Conservation (phyloP, 1,284 basidiomycete genomes). For the Hymenochaete sp. region DNA sequence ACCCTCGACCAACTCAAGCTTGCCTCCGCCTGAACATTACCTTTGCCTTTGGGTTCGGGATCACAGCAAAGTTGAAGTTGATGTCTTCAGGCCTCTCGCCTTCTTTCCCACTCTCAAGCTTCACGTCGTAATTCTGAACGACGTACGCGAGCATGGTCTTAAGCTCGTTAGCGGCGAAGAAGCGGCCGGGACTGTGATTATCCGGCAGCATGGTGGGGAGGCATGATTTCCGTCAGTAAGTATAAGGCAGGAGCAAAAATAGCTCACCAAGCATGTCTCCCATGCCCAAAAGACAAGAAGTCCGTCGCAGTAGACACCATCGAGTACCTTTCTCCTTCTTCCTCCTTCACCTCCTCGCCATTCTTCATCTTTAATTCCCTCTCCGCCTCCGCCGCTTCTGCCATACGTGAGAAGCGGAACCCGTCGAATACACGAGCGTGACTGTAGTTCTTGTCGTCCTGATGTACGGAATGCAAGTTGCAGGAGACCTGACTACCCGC, state of each 20-base stretch:
- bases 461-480: slow-evolving; percentile 23
- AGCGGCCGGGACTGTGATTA: slow-evolving; percentile 32
- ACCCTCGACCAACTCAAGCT: neutral
- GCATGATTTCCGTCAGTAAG: neutral
- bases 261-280: slow-evolving; percentile 26
- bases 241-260: neutral
- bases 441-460: slow-evolving; percentile 23
- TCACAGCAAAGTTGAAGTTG: neutral
- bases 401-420: slow-evolving; percentile 30
- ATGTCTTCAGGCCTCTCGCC: slow-evolving; percentile 13
- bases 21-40: slow-evolving; percentile 18
- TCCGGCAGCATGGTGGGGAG: neutral
- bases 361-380: slow-evolving; percentile 16
- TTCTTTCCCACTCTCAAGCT: slow-evolving; percentile 27
- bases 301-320: slow-evolving; percentile 22
- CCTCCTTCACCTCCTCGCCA: slow-evolving; percentile 3
- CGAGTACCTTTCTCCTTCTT: slow-evolving; percentile 19
- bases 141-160: slow-evolving; percentile 39
- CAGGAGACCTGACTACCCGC: slow-evolving; percentile 27
- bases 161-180: slow-evolving; percentile 38
- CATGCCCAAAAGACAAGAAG: slow-evolving; percentile 27
- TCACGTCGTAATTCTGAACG: slow-evolving; percentile 39
- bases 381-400: slow-evolving; percentile 1
- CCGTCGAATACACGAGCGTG: slow-evolving; percentile 26
- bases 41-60: slow-evolving; percentile 15